A percentile compares a stretch with the other conserved stretches of the same genome.
These are phyloP conservation scores for Diospyros lotus DNA, from an alignment of 148 eudicot genomes.

Conservation along the genomic window DNA sequence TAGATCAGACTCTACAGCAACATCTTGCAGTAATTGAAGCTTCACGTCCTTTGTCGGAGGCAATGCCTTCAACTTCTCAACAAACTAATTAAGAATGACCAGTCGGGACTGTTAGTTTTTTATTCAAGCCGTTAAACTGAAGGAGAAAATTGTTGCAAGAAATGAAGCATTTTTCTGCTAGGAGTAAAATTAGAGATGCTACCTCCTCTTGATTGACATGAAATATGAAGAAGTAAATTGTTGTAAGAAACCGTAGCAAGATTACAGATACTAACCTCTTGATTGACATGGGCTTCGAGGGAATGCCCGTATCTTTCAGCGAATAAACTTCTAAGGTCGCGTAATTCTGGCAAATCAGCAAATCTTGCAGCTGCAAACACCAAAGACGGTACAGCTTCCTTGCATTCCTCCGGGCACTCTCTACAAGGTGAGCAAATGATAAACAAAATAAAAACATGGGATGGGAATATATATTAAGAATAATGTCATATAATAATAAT, in stretches of 20 bases:
- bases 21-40: conserved; percentile 51
- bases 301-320: conserved; percentile 52
- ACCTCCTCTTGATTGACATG: no score
- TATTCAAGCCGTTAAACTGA: neutral
- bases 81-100: conserved; percentile 32
- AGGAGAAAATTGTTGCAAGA: neutral
- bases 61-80: conserved; percentile 38
- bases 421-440: conserved; percentile 24
- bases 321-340: conserved; percentile 58
- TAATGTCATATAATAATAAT: no score
- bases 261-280: conserved; percentile 40
- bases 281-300: conserved; percentile 41
- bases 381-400: conserved; percentile 55
- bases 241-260: no score
- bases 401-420: conserved; percentile 83
- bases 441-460: no score
- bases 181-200: no score
- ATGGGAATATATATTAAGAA: no score
- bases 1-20: conserved; percentile 48
- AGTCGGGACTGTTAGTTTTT: neutral
- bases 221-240: no score
- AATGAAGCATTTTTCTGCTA: neutral
- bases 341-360: conserved; percentile 75
- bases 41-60: conserved; percentile 51
- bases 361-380: conserved; percentile 82